These are phyloP conservation scores for Pseudocercospora vitis DNA, from an alignment of 2,329 filamentous ascomycete species.

Conservation along the genomic window DNA sequence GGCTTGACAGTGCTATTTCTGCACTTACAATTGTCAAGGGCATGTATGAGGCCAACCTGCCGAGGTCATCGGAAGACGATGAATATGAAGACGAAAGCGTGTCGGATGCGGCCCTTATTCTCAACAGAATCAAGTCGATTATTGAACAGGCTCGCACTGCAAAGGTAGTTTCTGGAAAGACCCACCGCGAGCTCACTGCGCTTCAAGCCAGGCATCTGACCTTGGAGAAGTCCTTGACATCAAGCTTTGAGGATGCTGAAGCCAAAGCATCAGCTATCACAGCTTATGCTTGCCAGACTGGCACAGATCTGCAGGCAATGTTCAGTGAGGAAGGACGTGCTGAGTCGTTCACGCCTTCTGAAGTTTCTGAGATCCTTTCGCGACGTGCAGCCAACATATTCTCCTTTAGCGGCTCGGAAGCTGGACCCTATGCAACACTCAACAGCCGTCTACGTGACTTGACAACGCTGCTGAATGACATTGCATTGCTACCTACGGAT, in stretches of 20 bases:
- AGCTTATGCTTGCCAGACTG: constrained; percentile 65
- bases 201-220: constrained; percentile 73
- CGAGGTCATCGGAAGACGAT: constrained; percentile 41
- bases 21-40: constrained; percentile 63
- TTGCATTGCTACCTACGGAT: constrained; percentile 60
- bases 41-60: constrained; percentile 67
- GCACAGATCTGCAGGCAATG: constrained; percentile 63
- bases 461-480: constrained; percentile 64
- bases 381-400: constrained; percentile 56
- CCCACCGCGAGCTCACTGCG: constrained; percentile 73
- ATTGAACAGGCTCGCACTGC: constrained; percentile 75
- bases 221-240: constrained; percentile 65
- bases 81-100: constrained; percentile 64
- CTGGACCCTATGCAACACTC: constrained; percentile 70
- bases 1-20: constrained; percentile 74
- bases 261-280: constrained; percentile 64
- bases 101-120: constrained; percentile 57
- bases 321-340: constrained; percentile 70
- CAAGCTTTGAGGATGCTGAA: constrained; percentile 71
- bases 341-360: constrained; percentile 65
- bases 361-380: constrained; percentile 65
- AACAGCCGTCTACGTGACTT: constrained; percentile 65
- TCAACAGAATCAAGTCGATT: constrained; percentile 68
- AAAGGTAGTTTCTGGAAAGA: constrained; percentile 80
- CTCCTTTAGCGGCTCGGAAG: constrained; percentile 54